Base-by-base conservation (phyloP, 495 filamentous ascomycete genomes). In the Penicillium angulare region DNA sequence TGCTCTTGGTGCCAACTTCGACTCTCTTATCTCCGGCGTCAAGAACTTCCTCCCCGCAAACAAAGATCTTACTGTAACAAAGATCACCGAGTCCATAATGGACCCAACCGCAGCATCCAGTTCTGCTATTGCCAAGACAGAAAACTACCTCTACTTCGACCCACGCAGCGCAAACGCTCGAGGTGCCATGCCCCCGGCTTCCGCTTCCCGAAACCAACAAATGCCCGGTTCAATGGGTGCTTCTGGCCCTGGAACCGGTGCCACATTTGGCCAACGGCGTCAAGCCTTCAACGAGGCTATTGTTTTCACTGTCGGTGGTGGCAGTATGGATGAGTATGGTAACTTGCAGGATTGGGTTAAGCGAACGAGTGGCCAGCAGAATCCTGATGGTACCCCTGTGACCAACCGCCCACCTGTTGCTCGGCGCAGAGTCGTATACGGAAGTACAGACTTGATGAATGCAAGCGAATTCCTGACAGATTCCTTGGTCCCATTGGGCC, bases 81-180 rank as follows among this genome's bases (percentile, higher is more conserved):
- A 97, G 69, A 97, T 99, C 64, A 90, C 90, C 9, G 95, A 99
- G 64, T 95, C 91, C 0, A 85, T 99, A 62, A 99, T 99, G 95
- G 95, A 99, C 65, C 95, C 95, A 0, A 78, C 89, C 31, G 79
- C 87, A 8, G 92, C 95, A 2, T 90, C 88, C 10, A 90, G 89
- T 2, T 90, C 86, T 17, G 95, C 95, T 10, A 92, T 99, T 52
- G 87, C 90, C 49, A 97, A 96, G 74, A 97, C 95, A 5, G 95
- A 99, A 61, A 87, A 87, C 60, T 99, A 97, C 61, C 86, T 97
- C n/a, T 97, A 97, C 75, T 97, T 97, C 62, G 95, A 99, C 67
- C 95, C 95, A 2, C 82, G 92, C 34, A 92, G 86, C 57, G 86
- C 92, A 18, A 95, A 93, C 60, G 92, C 95, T 0, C 83, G 95